phyloP scores from a whole-genome alignment of 2,329 filamentous ascomycete species.

The Colletotrichum gigasporum region DNA sequence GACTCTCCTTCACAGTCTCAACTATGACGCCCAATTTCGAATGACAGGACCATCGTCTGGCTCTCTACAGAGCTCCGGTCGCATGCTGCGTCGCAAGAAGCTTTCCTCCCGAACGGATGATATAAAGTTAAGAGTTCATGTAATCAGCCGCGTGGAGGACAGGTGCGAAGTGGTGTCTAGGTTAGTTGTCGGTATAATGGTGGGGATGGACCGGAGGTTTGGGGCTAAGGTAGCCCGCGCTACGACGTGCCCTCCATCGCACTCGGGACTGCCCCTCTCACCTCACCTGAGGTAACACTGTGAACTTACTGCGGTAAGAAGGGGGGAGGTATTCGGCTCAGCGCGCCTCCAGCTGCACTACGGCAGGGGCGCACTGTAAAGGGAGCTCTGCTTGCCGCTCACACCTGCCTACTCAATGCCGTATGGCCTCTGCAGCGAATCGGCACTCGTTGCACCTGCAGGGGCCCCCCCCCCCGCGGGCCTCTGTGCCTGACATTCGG shows the following conservation, averaged over 20 bases:
- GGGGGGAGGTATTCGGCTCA: too few species aligned
- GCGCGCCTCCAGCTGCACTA: neutral
- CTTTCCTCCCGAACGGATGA: neutral
- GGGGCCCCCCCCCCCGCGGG: slow-evolving; percentile 18
- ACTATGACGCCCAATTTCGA: too few species aligned
- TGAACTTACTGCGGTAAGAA: too few species aligned
- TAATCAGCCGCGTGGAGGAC: neutral
- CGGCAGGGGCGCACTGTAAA: too few species aligned
- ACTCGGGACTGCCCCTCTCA: slow-evolving; percentile 2
- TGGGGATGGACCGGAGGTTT: slow-evolving; percentile 1
- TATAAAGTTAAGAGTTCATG: neutral
- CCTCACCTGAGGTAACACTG: too few species aligned
- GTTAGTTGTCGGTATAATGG: neutral
- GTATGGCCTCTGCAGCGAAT: slow-evolving; percentile 17
- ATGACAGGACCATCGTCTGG: neutral
- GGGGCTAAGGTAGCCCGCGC: neutral
- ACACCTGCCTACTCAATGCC: slow-evolving; percentile 10
- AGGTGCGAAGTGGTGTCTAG: neutral
- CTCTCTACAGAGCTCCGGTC: neutral
- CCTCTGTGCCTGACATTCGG: slow-evolving; percentile 22
- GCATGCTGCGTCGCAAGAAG: neutral
- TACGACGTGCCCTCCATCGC: slow-evolving; percentile 12
- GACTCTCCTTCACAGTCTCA: too few species aligned
- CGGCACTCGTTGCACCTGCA: slow-evolving; percentile 21
- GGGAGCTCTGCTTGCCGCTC: slow-evolving; percentile 30